A percentile compares a stretch with the other conserved stretches of the same genome.
Conservation (phyloP, 2,329 filamentous ascomycete species). For the Apiospora marii region DNA sequence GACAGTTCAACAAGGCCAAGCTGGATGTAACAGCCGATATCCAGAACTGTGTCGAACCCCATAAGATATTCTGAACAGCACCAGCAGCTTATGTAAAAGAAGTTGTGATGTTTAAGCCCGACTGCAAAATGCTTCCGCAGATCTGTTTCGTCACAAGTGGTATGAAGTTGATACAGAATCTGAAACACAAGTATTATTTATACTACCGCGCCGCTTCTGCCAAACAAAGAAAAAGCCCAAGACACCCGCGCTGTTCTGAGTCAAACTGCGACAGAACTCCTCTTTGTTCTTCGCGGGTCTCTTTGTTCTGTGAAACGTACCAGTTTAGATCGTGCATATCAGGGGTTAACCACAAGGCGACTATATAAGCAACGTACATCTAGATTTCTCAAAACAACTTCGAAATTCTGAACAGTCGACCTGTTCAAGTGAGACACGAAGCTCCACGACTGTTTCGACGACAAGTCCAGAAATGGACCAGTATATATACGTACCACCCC, state of each 20-base stretch:
- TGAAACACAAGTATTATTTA: background rate
- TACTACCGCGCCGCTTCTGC: rapidly evolving
- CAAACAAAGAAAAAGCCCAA: background rate
- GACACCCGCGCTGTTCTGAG: background rate
- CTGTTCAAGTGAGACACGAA: background rate
- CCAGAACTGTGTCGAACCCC: background rate
- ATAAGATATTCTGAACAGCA: background rate
- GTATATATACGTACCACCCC: constrained; percentile 1
- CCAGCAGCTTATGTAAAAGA: background rate
- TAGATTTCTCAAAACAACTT: background rate
- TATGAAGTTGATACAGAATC: background rate
- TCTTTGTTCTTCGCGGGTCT: background rate
- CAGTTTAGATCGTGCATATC: background rate
- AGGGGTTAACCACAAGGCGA: background rate
- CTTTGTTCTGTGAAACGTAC: background rate
- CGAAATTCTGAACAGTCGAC: background rate
- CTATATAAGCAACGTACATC: background rate
- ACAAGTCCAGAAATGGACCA: background rate
- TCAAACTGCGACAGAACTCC: background rate
- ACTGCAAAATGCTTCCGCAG: rapidly evolving
- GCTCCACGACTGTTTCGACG: background rate
- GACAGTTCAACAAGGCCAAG: rapidly evolving
- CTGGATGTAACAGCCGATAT: background rate
- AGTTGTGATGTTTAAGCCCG: background rate
- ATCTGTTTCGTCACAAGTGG: background rate